Base-by-base conservation (phyloP, 1,139 yeast species). In the Suhomyces yuchorum region DNA sequence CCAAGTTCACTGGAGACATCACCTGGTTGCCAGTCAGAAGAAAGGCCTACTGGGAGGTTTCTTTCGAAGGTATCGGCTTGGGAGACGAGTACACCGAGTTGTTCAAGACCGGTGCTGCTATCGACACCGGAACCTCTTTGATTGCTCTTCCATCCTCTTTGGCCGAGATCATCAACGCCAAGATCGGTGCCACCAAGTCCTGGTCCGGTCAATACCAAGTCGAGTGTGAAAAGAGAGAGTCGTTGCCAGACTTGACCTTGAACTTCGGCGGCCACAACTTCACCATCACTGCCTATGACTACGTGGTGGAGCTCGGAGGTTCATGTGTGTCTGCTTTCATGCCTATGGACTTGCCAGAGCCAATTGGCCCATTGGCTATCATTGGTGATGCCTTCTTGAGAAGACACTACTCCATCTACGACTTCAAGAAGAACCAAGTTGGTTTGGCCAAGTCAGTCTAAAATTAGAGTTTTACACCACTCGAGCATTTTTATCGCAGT, bases 1-100 rank as follows among this genome's bases (percentile, higher is more conserved):
- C 83, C 53, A 80, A 83, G 64, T 90, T 75, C 70, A 71, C 74
- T 43, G 99, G 99, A 55, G 82, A 92, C 59, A 78, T 93, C 60
- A 87, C 93, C 46, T 91, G 96, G 88, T 81, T 93, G 71, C 99
- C 99, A 50, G 95, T 93, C 52, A 90, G 99, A 77, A 89, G 99
- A 80, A 89, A 92, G 84, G 99, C 98, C 34, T 93, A 93, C 81
- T 93, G 99, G 99, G 99, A 93, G 77, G 99, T 93, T 52, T 81
- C 87, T 56, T 86, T 93, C 57, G 90, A 90, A 60, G 92, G 96
- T 60, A 77, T 93, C 65, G 89, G 92, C 35, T 79, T 93, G 54
- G 99, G 99, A 60, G 87, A 86, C 56, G 96, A 93, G 72, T 87
- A 80, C 62, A 97, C 98, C 43, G 84, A 80, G 60, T 81, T 93